A percentile compares a stretch with the other conserved stretches of the same genome.
These are phyloP conservation scores for Theobroma grandiflorum DNA, from an alignment of 441 rosid genomes.

Conservation along the genomic window DNA sequence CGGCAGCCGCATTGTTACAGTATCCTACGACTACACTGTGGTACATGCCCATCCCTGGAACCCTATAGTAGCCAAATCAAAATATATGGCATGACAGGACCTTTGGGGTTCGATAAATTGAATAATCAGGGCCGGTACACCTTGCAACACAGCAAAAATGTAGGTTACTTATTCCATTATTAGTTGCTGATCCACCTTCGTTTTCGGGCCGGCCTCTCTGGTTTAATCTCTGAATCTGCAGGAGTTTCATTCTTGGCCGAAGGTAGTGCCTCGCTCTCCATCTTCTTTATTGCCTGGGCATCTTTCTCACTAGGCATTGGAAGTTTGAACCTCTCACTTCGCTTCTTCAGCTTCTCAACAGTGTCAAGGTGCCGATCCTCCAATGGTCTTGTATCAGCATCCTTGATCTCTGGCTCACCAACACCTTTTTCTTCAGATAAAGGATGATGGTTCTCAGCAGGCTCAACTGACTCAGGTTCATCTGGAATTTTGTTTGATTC, in stretches of 20 bases:
- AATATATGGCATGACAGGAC: constrained; percentile 29
- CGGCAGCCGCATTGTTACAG: constrained; percentile 36
- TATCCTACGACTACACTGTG: constrained; percentile 18
- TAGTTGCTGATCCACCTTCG: constrained; percentile 87
- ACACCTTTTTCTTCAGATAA: constrained; percentile 57
- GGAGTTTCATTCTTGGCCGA: constrained; percentile 62
- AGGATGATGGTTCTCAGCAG: constrained; percentile 49
- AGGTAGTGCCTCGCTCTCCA: constrained; percentile 66
- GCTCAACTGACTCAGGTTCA: constrained; percentile 47
- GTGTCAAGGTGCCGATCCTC: constrained; percentile 91
- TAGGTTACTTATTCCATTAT: constrained; percentile 27
- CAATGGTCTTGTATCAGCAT: constrained; percentile 55
- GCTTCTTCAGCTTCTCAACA: constrained; percentile 95
- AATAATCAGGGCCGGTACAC: constrained; percentile 14
- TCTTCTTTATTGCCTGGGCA: constrained; percentile 56
- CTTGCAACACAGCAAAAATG: constrained; percentile 26
- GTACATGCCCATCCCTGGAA: constrained; percentile 35
- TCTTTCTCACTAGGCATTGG: constrained; percentile 95
- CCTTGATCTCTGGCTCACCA: constrained; percentile 61
- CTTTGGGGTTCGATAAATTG: constrained; percentile 26
- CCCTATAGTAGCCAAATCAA: constrained; percentile 21
- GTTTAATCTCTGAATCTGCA: constrained; percentile 73
- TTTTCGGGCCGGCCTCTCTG: constrained; percentile 94
- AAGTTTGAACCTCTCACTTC: constrained; percentile 97
- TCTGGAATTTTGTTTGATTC: constrained; percentile 43